Conservation (phyloP, 495 filamentous ascomycete species). For the Aspergillus olivimuriae region DNA sequence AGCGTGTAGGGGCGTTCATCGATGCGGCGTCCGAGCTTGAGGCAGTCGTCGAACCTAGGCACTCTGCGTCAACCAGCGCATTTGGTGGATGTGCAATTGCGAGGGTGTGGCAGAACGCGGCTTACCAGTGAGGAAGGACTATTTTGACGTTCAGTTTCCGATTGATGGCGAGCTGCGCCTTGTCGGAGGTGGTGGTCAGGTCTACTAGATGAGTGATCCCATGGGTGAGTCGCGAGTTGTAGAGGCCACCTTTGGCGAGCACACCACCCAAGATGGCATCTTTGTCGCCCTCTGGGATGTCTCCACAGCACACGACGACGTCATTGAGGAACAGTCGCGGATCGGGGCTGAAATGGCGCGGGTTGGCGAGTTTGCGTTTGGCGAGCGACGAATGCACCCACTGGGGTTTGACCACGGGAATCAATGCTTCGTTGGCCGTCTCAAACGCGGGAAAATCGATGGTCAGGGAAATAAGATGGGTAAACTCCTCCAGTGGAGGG, state of each 20-base stretch:
- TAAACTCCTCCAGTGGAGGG: slow-evolving; percentile 54
- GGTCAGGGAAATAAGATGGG: slow-evolving; percentile 77
- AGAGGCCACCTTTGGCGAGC: slow-evolving; percentile 80
- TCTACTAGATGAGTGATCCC: slow-evolving; percentile 86
- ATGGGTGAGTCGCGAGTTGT: slow-evolving; percentile 60
- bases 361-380: slow-evolving; percentile 64
- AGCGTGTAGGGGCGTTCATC: slow-evolving; percentile 81
- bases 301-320: slow-evolving; percentile 66
- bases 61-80: not conserved
- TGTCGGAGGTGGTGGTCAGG: slow-evolving; percentile 64
- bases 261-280: slow-evolving; percentile 89
- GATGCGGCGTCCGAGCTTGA: slow-evolving; percentile 83
- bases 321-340: slow-evolving; percentile 84
- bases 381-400: slow-evolving; percentile 69
- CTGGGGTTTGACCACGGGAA: slow-evolving; percentile 74
- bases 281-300: slow-evolving; percentile 82
- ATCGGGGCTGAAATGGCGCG: slow-evolving; percentile 83
- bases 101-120: too few relatives aligned
- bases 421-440: slow-evolving; percentile 61
- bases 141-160: slow-evolving; percentile 69
- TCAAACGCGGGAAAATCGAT: slow-evolving; percentile 84
- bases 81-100: not conserved
- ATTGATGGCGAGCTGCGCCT: slow-evolving; percentile 54
- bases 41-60: slow-evolving; percentile 87
- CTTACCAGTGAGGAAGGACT: slow-evolving; percentile 92